Base-by-base conservation (phyloP, 2,329 filamentous ascomycete genomes). In the Tolypocladium guangdongense region DNA sequence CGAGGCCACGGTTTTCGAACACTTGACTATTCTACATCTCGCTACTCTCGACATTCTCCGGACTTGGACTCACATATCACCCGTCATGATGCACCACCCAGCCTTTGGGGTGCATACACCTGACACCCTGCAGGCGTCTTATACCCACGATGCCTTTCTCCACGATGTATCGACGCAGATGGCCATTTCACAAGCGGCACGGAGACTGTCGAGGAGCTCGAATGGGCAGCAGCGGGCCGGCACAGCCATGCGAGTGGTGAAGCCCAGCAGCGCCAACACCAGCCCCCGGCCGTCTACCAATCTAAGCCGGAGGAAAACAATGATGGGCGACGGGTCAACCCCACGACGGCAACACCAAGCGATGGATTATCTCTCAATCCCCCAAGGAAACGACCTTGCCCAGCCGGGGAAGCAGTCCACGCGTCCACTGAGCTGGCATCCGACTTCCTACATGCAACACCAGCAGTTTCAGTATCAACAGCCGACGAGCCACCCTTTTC, bases 401-500 rank as follows among this genome's bases (percentile, higher is more conserved):
- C 7, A 33, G 22, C 11, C 53, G 37, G 22, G 43, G 30, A 60
- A 60, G 37, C 56, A 58, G 37, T 41, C 56, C 48, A 38, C 55
- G 56, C 60, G 54, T 14, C 58, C 56, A 36, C 59, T 88, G 47
- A 90, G 86, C 73, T 90, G 87, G 87, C 87, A 90, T 65, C 84
- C 86, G 3, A 78, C 80, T 24, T 80, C 84, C 11, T 74, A 80
- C 54, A 67, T 73, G 22, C 67, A 66, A 46, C 59, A 65, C 62
- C 64, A 70, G 18, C 67, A 68, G 55, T 66, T 68, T 49, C 68
- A 72, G 51, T 63, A 67, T 43, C 71, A 71, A 22, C 66, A 68
- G 54, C 54, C 68, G 33, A 62, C 66, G 37, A 63, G 68, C 58
- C 73, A 76, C 57, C 63, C 70, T 14, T 67, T 74, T 37, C 66